A percentile compares a stretch with the other conserved stretches of the same genome.
These are phyloP conservation scores for Scutellaria galericulata DNA, from an alignment of 257 asterid species.

Conservation along the genomic window DNA sequence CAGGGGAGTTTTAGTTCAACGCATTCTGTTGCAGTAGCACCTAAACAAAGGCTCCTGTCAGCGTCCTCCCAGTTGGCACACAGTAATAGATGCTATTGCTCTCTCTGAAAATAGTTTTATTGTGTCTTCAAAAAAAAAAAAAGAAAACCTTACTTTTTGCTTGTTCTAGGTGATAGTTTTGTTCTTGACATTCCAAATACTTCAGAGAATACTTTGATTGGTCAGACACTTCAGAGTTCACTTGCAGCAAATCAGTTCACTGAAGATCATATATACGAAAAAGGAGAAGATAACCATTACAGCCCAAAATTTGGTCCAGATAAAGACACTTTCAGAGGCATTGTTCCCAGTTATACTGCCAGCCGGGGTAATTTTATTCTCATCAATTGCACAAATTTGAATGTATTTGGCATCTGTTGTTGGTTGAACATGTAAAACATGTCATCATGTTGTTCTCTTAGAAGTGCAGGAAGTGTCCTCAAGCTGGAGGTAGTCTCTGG, in stretches of 20 bases:
- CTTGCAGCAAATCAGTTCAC: constrained; percentile 37
- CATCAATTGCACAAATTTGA: constrained; percentile 33
- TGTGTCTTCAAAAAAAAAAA: constrained; percentile 10
- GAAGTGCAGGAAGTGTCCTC: constrained; percentile 96
- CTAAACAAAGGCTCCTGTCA: constrained; percentile 58
- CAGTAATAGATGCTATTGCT: constrained; percentile 49
- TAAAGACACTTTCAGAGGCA: constrained; percentile 35
- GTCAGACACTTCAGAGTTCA: constrained; percentile 50
- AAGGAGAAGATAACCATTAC: constrained; percentile 38
- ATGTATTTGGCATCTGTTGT: constrained; percentile 32
- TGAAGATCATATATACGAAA: constrained; percentile 40
- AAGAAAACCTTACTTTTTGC: constrained; percentile 35
- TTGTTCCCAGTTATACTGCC: constrained; percentile 48
- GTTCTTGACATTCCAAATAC: constrained; percentile 79
- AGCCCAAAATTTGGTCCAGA: constrained; percentile 39
- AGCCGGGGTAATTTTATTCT: constrained; percentile 69
- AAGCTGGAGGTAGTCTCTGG: constrained; percentile 90
- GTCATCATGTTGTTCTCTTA: constrained; percentile 76
- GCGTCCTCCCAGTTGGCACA: constrained; percentile 60
- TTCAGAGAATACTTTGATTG: constrained; percentile 56
- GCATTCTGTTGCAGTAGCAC: constrained; percentile 48
- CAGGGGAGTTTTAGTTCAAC: constrained; percentile 50
- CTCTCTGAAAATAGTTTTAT: constrained; percentile 20
- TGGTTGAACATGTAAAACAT: constrained; percentile 55
- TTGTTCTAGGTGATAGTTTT: constrained; percentile 80